phyloP scores from a whole-genome alignment of 345 rosid genomes.

The Syzygium jambos region DNA sequence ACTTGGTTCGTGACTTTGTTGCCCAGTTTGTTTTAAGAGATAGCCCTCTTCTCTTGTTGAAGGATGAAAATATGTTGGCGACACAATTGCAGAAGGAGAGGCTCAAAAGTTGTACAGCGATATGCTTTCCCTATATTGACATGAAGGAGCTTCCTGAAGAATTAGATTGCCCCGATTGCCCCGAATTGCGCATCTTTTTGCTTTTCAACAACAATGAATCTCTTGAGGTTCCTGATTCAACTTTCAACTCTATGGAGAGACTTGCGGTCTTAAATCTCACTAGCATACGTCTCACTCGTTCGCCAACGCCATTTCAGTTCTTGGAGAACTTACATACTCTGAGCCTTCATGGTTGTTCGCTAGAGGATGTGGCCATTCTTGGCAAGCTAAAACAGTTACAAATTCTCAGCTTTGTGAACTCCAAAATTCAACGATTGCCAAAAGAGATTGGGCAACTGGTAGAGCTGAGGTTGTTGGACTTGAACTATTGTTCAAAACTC shows the following conservation, averaged over 20 bases:
- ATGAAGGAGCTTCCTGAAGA: not conserved
- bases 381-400: too few species aligned
- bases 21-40: accelerated
- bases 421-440: too few species aligned
- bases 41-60: accelerated
- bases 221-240: not conserved
- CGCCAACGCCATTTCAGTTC: too few species aligned
- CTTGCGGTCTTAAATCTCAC: not conserved
- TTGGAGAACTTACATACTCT: too few species aligned
- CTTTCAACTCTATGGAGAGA: not conserved
- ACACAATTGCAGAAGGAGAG: accelerated
- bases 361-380: too few species aligned
- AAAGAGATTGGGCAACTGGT: too few species aligned
- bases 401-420: too few species aligned
- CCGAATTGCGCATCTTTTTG: not conserved
- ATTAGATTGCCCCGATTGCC: not conserved
- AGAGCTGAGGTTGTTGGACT: too few species aligned
- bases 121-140: not conserved
- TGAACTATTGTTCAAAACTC: too few species aligned
- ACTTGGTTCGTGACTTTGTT: not conserved
- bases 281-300: not conserved
- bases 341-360: too few species aligned
- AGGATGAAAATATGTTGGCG: accelerated
- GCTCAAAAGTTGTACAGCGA: not conserved
- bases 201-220: accelerated